Percentiles rank a stretch among this genome's conserved stretches.
These are phyloP conservation scores for Phytophthora agathidicida DNA, from an alignment of 352 stramenopile species.

Conservation along the genomic window DNA sequence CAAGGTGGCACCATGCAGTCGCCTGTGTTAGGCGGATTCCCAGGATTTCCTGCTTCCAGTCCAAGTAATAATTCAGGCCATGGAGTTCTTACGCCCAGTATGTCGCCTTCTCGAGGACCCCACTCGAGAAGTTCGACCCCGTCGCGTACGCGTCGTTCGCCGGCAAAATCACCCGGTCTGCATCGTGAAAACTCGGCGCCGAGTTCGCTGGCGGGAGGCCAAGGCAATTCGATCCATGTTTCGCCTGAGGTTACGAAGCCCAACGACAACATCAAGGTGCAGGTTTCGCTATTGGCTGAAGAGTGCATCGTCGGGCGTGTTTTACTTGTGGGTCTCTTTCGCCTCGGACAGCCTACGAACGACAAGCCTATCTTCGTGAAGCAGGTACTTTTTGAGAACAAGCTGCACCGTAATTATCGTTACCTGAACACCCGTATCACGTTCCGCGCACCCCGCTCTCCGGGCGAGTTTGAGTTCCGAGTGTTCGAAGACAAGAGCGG, in stretches of 20 bases:
- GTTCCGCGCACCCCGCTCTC: conserved; percentile 77
- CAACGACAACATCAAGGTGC: conserved; percentile 83
- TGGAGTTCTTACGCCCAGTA: conserved; percentile 12
- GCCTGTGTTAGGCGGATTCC: conserved; percentile 10
- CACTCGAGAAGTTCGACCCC: conserved; percentile 36
- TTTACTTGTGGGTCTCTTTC: conserved; percentile 81
- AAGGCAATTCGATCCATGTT: conserved; percentile 45
- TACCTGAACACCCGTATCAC: conserved; percentile 82
- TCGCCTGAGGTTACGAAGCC: conserved; percentile 68
- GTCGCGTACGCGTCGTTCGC: conserved; percentile 41
- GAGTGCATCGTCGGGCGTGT: conserved; percentile 65
- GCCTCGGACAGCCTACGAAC: conserved; percentile 71
- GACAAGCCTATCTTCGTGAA: conserved; percentile 88
- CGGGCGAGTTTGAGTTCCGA: conserved; percentile 85
- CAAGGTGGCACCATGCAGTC: conserved; percentile 18
- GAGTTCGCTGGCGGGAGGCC: conserved; percentile 28
- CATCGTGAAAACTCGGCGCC: conserved; percentile 36
- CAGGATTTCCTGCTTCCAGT: conserved; percentile 23
- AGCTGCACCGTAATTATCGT: conserved; percentile 64
- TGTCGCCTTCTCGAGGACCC: conserved; percentile 22
- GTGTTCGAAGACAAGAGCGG: conserved; percentile 77
- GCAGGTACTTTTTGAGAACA: conserved; percentile 84
- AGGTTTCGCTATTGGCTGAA: conserved; percentile 63
- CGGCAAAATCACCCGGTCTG: conserved; percentile 45
- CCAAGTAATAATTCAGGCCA: conserved; percentile 10